These are phyloP conservation scores for Diddensiella transvaalensis DNA, from an alignment of 805 yeast genomes.

Conservation along the genomic window DNA sequence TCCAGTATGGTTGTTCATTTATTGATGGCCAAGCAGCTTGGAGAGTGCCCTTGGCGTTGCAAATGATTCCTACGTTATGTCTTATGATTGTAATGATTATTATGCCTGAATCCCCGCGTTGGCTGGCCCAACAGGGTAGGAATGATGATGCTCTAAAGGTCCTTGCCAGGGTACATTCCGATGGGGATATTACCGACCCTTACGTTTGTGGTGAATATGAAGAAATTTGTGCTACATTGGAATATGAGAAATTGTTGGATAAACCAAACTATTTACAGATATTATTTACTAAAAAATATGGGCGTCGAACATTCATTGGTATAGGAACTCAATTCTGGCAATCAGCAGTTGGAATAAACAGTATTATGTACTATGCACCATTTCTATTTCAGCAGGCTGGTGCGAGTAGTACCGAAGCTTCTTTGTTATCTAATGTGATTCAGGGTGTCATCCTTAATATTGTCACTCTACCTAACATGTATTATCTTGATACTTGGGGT, in stretches of 20 bases:
- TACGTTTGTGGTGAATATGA: constrained; percentile 36
- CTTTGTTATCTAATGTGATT: constrained; percentile 59
- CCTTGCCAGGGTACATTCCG: constrained; percentile 45
- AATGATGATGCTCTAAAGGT: constrained; percentile 43
- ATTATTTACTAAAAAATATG: constrained; percentile 17
- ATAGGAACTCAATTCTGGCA: constrained; percentile 46
- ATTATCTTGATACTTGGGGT: constrained; percentile 32
- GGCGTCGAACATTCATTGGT: constrained; percentile 20
- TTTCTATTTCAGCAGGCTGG: constrained; percentile 55
- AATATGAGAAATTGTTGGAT: constrained; percentile 27
- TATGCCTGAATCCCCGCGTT: constrained; percentile 87
- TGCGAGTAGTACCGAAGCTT: constrained; percentile 47
- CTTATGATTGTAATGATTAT: constrained; percentile 55
- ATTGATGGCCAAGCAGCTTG: constrained; percentile 49
- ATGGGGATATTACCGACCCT: constrained; percentile 27
- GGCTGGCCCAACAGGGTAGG: constrained; percentile 64
- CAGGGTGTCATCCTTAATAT: constrained; percentile 61
- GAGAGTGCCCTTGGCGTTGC: constrained; percentile 77
- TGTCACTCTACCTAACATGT: constrained; percentile 64
- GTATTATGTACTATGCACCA: constrained; percentile 62
- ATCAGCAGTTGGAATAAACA: constrained; percentile 66
- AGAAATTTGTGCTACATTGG: constrained; percentile 28
- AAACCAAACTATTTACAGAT: constrained; percentile 36
- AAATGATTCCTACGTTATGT: constrained; percentile 51
- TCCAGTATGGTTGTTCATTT: constrained; percentile 67